phyloP scores from a whole-genome alignment of 345 rosid genomes.

The Firmiana major region DNA sequence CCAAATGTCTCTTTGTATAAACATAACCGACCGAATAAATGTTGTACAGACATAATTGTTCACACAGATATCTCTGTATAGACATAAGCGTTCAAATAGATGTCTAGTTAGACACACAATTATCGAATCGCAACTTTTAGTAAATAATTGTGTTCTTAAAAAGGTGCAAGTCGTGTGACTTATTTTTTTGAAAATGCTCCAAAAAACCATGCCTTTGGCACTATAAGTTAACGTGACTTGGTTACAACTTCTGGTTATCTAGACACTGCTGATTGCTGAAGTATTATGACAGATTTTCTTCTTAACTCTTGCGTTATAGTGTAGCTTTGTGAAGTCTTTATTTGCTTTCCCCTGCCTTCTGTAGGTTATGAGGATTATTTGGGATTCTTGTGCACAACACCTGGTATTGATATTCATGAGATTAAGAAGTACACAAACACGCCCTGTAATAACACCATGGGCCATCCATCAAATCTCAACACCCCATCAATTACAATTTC shows the following conservation, averaged over 20 bases:
- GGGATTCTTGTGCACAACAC: slow-evolving; percentile 94
- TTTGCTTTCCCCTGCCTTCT: background rate
- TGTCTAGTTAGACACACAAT: too few relatives aligned
- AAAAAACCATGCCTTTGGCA: background rate
- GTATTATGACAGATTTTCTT: too few relatives aligned
- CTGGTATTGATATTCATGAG: slow-evolving; percentile 75
- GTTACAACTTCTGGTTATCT: background rate
- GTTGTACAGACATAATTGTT: too few relatives aligned
- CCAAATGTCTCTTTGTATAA: too few relatives aligned
- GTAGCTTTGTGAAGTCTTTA: background rate
- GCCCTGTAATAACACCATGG: slow-evolving; percentile 75
- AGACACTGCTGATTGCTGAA: background rate
- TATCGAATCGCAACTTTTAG: too few relatives aligned
- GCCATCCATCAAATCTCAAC: slow-evolving; percentile 83
- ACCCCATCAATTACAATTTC: slow-evolving; percentile 83
- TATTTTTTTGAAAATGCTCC: too few relatives aligned
- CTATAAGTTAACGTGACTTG: background rate
- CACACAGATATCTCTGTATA: too few relatives aligned
- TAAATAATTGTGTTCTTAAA: too few relatives aligned
- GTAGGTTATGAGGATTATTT: slow-evolving; percentile 83
- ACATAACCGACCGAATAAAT: too few relatives aligned
- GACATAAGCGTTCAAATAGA: too few relatives aligned
- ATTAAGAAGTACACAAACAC: slow-evolving; percentile 66
- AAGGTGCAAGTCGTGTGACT: too few relatives aligned
- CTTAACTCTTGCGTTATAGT: background rate